Percentiles rank a stretch among this genome's conserved stretches.
Evolutionary conservation across 2,329 filamentous ascomycete species (phyloP).

Genomic region (Curvularia sp.): DNA sequence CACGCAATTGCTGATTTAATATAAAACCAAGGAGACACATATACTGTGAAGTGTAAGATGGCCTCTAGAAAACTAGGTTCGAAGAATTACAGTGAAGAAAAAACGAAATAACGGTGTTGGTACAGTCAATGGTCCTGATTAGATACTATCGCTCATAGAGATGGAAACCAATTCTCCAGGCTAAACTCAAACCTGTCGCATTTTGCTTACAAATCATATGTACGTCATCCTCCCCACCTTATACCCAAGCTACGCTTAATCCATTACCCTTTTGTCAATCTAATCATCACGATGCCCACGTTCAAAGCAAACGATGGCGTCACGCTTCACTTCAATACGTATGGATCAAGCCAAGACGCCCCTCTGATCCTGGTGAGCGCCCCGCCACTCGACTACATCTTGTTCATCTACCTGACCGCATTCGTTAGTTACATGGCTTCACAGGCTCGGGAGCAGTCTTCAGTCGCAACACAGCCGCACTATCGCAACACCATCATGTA

Average conservation of each 20-base stretch:
- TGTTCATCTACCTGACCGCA: not conserved
- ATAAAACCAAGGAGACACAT: too few relatives aligned
- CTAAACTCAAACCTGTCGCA: not conserved
- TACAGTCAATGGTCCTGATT: not conserved
- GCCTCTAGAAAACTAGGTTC: too few relatives aligned
- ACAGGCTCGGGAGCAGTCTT: constrained; percentile 36
- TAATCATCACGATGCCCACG: constrained; percentile 17
- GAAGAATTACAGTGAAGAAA: too few relatives aligned
- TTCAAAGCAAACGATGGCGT: constrained; percentile 29
- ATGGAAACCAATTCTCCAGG: not conserved
- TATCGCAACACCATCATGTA: constrained; percentile 22
- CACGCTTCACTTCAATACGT: constrained; percentile 19
- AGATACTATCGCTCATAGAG: not conserved
- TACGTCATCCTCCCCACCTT: not conserved
- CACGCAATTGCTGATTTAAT: too few relatives aligned
- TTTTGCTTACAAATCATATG: not conserved
- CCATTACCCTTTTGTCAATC: not conserved
- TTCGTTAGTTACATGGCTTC: constrained; percentile 37
- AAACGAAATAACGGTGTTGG: too few relatives aligned
- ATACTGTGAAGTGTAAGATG: too few relatives aligned
- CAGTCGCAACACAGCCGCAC: constrained; percentile 21
- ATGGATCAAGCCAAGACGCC: constrained; percentile 13
- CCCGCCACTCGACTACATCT: not conserved
- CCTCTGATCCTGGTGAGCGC: constrained; percentile 25
- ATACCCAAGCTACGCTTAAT: not conserved